Evolutionary conservation across 805 yeast genomes (phyloP).

Genomic region (Priceomyces medius): DNA sequence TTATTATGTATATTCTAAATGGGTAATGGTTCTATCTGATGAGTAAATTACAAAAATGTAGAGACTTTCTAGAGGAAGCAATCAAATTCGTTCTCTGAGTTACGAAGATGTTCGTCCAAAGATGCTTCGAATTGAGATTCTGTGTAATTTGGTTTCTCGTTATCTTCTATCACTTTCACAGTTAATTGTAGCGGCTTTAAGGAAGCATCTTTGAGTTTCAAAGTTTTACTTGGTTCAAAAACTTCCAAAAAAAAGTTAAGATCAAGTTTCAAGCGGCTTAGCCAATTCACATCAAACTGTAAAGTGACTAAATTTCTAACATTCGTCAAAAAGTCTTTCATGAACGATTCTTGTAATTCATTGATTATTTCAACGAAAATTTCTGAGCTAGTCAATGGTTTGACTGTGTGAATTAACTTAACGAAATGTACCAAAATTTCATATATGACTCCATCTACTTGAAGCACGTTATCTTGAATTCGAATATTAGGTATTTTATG

Average conservation of each 20-base stretch:
- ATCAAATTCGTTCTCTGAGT: constrained; percentile 32
- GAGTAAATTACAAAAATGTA: neutral
- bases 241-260: constrained; percentile 38
- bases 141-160: constrained; percentile 20
- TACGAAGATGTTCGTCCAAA: constrained; percentile 25
- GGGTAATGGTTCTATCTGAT: constrained; percentile 2
- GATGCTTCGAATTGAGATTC: constrained; percentile 28
- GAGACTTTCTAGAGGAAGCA: constrained; percentile 22
- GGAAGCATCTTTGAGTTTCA: constrained; percentile 34
- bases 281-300: constrained; percentile 9
- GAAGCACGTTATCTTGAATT: constrained; percentile 9
- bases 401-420: constrained; percentile 36
- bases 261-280: constrained; percentile 36
- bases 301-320: constrained; percentile 21
- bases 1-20: constrained; percentile 2
- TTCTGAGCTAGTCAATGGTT: constrained; percentile 38
- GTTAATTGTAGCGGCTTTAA: constrained; percentile 33
- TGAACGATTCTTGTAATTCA: constrained; percentile 37
- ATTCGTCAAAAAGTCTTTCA: constrained; percentile 32
- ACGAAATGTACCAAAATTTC: constrained; percentile 42
- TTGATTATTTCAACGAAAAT: constrained; percentile 36
- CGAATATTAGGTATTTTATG: constrained; percentile 10
- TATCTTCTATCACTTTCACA: constrained; percentile 25
- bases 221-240: constrained; percentile 33
- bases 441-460: constrained; percentile 40